phyloP scores from a whole-genome alignment of 73 alveolate genomes.

The Uronychia binucleata region DNA sequence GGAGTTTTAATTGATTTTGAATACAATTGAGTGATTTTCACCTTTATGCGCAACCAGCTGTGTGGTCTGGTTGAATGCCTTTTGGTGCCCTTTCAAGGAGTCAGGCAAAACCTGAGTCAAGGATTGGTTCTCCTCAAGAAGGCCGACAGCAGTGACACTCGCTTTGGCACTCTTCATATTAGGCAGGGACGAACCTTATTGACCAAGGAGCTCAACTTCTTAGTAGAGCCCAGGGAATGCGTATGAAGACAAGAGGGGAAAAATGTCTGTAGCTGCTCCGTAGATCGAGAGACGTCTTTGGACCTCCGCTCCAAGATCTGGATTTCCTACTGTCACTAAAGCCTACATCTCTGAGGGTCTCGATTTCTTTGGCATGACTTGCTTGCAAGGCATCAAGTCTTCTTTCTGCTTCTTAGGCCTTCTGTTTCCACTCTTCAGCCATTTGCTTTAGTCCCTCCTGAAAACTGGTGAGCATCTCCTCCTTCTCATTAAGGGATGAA shows the following conservation, averaged over 20 bases:
- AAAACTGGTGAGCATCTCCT: neutral
- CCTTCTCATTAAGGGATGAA: neutral
- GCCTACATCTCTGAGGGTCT: neutral
- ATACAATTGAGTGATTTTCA: neutral
- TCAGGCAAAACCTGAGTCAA: neutral
- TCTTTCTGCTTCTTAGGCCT: neutral
- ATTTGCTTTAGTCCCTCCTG: neutral
- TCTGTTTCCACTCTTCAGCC: neutral
- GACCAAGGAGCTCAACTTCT: neutral
- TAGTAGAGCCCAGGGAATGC: neutral
- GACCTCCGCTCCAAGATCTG: neutral
- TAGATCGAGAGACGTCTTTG: neutral
- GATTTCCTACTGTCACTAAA: neutral
- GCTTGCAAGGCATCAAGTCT: neutral
- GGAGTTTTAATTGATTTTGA: neutral
- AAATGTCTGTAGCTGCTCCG: no score
- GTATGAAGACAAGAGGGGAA: no score
- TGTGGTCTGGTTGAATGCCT: neutral
- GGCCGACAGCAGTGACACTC: neutral
- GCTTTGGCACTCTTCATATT: neutral
- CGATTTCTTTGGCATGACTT: neutral
- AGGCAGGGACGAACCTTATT: neutral
- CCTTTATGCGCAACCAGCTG: neutral
- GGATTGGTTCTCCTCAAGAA: neutral
- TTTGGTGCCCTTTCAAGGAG: no score